Evolutionary conservation across 495 filamentous ascomycete genomes (phyloP), one percentile per base, ranked within the genome.

Genomic region (Penicillium alfredii): DNA sequence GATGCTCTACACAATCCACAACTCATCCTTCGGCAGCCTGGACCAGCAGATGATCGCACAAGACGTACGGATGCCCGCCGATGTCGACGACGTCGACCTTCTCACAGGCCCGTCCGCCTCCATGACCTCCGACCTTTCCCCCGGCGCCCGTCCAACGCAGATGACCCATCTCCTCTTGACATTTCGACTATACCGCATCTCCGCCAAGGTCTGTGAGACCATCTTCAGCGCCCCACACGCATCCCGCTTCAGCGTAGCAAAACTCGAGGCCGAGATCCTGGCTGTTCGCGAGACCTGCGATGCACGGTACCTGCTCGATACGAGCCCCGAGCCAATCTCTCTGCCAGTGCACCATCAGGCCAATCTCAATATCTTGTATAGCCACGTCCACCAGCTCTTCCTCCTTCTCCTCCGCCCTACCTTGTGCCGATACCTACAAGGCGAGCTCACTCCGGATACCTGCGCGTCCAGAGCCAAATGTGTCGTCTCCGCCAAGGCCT

Each of bases 131-230:
- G 35, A 48, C 24, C 37, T 23, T 16, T 33, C 40, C 8, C 32
- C 42, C n/a, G 8, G 45, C 0, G 14, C 44, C 8, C 55, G 57
- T 10, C 68, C 66, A 28, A 73, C 68, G 4, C 65, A 72, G 42
- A 71, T 70, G 64, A 67, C 68, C 11, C 68, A 64, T 33, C 59
- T 73, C 12, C 59, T 73, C 7, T 44, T 68, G 14, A 64, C 64
- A 39, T 61, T 58, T 43, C 63, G 60, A 2, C 58, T 71, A 1
- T 56, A 66, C 44, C 55, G 56, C 17, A 45, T 70, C 11, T 59
- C 58, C n/a, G 54, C 55, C 12, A 59, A 58, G 38, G 64, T 73
- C 15, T 68, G 65, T 40, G 54, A 66, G 27, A 44, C 49, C 4
- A 58, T 66, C 6, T 72, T 71, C 41, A 54, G 46, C 34, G 54